Percentiles rank a stretch among this genome's conserved stretches.
phyloP scores from a whole-genome alignment of 2,329 filamentous ascomycete species.

The Bipolaris victoriae region DNA sequence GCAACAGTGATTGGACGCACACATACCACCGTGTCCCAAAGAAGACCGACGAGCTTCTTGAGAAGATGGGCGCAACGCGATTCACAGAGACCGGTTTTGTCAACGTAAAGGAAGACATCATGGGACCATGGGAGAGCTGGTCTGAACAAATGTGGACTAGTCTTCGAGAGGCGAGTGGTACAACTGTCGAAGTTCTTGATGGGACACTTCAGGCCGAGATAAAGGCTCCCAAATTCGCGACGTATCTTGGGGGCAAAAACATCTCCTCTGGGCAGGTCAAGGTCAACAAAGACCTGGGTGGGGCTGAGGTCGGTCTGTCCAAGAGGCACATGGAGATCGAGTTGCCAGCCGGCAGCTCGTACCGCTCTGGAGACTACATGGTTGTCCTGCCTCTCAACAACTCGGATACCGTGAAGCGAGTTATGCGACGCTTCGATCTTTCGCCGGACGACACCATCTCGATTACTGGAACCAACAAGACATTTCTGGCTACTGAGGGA shows the following conservation, averaged over 20 bases:
- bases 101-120: conserved; percentile 14
- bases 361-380: conserved; percentile 75
- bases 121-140: conserved; percentile 14
- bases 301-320: conserved; percentile 9
- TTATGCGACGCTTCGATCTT: conserved; percentile 23
- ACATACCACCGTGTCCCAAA: conserved; percentile 74
- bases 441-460: conserved; percentile 14
- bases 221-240: conserved; percentile 10
- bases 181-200: conserved; percentile 6
- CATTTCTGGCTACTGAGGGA: conserved; percentile 5
- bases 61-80: conserved; percentile 55
- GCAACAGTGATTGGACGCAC: conserved; percentile 60
- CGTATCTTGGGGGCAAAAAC: conserved; percentile 12
- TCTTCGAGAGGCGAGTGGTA: conserved; percentile 9
- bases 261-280: conserved; percentile 24
- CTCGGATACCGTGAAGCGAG: conserved; percentile 20
- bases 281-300: conserved; percentile 29
- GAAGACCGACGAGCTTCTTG: conserved; percentile 63
- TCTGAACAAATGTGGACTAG: conserved; percentile 10
- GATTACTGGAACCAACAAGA: conserved; percentile 15
- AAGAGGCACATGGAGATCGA: conserved; percentile 27
- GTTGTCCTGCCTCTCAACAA: conserved; percentile 71
- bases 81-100: conserved; percentile 15
- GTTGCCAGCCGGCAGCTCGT: conserved; percentile 56
- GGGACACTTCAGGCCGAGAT: conserved; percentile 7